Base-by-base conservation (phyloP, 805 yeast genomes). In the Barnettozyma populi region DNA sequence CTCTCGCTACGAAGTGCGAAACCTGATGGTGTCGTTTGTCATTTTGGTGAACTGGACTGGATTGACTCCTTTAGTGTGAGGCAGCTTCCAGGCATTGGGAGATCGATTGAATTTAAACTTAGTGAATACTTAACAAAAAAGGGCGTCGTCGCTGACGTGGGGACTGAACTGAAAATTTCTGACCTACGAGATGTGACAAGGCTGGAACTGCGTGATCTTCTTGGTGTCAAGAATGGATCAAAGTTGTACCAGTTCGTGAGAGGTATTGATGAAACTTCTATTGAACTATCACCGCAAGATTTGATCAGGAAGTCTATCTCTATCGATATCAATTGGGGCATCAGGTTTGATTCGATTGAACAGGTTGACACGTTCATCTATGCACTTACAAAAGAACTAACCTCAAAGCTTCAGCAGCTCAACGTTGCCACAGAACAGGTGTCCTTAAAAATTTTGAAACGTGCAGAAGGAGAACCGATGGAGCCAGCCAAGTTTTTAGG, bases 321-420 rank as follows among this genome's bases (percentile, higher is more conserved):
- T 0, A 85, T 90, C 4, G 98, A 92, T 60, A 84, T 92, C 24
- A 87, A 89, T 52, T 92, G 89, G 84, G 98, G 97, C 0, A 86
- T 92, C 1, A 62, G 98, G 42, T 85, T 90, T 53, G 76, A 79
- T 29, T 69, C 68, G 1, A 69, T 75, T 27, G 62, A 65, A 0
- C 88, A 92, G 59, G 78, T 84, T 21, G 90, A 84, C 52, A 54
- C 47, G 5, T 94, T 92, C 57, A 59, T 88, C 9, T 66, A 71
- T 32, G 66, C 76, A 18, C 65, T 90, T 42, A 70, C 84, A 1
- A 64, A 66, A 27, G 96, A 89, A 57, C 59, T 94, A 43, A 67
- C 74, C 43, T 52, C 64, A 0, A 71, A 95, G 45, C 59, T 90
- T 47, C 51, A 64, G 2, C 71, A 68, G 16, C 56, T 79, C 24